These are phyloP conservation scores for Vachellia collinsii DNA, from an alignment of 306 rosid genomes.

Conservation along the genomic window DNA sequence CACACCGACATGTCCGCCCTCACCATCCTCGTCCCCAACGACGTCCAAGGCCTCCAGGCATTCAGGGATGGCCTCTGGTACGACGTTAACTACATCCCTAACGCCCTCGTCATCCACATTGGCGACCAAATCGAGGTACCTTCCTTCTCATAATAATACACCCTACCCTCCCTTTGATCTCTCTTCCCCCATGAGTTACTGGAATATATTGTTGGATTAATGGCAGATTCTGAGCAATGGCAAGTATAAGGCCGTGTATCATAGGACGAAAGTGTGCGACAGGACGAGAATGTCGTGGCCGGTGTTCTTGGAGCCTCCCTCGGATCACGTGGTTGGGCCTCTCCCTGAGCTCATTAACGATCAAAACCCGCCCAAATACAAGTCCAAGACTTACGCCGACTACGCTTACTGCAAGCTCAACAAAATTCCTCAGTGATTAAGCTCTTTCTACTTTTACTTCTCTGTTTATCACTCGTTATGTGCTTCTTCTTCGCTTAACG, in stretches of 20 bases:
- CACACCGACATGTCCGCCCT: constrained; percentile 78
- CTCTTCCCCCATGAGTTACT: too few relatives aligned
- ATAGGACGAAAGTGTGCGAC: constrained; percentile 65
- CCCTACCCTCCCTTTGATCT: background rate
- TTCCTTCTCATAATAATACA: too few relatives aligned
- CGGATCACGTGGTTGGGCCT: constrained; percentile 58
- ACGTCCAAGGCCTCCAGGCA: constrained; percentile 85
- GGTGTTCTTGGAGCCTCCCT: constrained; percentile 72
- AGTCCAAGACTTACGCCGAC: constrained; percentile 60
- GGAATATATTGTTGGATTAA: background rate
- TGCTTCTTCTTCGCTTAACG: background rate
- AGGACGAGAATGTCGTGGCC: constrained; percentile 78
- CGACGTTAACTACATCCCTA: constrained; percentile 67
- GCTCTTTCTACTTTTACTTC: background rate
- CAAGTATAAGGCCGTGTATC: constrained; percentile 60
- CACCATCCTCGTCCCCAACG: constrained; percentile 74
- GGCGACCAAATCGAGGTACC: constrained; percentile 84
- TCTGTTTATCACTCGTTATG: background rate
- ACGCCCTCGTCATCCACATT: constrained; percentile 75
- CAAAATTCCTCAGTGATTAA: constrained; percentile 52
- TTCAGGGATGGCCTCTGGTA: constrained; percentile 67
- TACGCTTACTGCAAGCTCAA: constrained; percentile 69
- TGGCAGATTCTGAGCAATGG: constrained; percentile 77
- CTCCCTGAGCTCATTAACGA: constrained; percentile 47
- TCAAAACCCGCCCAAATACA: constrained; percentile 66